A percentile compares a stretch with the other conserved stretches of the same genome.
Conservation (phyloP, 106 monocot genomes). For the Xerophyta viscosa region DNA sequence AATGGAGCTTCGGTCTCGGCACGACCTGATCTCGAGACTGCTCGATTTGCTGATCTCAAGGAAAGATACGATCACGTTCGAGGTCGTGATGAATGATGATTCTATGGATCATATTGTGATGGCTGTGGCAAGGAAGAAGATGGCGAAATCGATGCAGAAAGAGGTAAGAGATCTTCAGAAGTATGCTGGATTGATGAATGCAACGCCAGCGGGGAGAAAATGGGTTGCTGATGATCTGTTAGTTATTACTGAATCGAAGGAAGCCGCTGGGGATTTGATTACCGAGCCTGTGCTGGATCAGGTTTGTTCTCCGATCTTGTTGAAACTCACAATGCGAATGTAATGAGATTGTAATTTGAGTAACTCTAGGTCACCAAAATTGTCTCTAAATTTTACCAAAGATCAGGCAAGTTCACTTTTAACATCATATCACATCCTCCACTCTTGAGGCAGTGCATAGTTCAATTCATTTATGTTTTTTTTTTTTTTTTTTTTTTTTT, state of each 20-base stretch:
- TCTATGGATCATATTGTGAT: slow-evolving; percentile 85
- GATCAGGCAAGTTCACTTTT: too few species aligned
- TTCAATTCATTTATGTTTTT: too few species aligned
- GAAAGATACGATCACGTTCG: slow-evolving; percentile 76
- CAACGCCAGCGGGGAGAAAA: slow-evolving; percentile 45
- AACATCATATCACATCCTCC: too few species aligned
- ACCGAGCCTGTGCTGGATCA: slow-evolving; percentile 82
- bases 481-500: too few species aligned
- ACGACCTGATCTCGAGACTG: slow-evolving; percentile 68
- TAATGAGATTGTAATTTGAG: too few species aligned
- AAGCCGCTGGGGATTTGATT: slow-evolving; percentile 86
- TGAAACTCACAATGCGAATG: background rate
- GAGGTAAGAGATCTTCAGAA: slow-evolving; percentile 66
- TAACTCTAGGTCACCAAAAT: too few species aligned
- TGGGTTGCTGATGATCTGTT: slow-evolving; percentile 81
- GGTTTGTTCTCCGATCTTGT: slow-evolving; percentile 17
- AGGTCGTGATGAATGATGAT: slow-evolving; percentile 93
- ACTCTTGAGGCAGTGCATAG: too few species aligned
- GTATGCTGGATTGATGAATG: slow-evolving; percentile 26
- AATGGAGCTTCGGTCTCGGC: slow-evolving; percentile 62
- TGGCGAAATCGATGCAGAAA: slow-evolving; percentile 83
- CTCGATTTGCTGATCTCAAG: slow-evolving; percentile 45
- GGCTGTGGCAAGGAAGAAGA: slow-evolving; percentile 79
- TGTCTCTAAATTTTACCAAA: too few species aligned
- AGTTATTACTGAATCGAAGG: slow-evolving; percentile 79